Base-by-base conservation (phyloP, 345 rosid species). In the Cardamine resedifolia region DNA sequence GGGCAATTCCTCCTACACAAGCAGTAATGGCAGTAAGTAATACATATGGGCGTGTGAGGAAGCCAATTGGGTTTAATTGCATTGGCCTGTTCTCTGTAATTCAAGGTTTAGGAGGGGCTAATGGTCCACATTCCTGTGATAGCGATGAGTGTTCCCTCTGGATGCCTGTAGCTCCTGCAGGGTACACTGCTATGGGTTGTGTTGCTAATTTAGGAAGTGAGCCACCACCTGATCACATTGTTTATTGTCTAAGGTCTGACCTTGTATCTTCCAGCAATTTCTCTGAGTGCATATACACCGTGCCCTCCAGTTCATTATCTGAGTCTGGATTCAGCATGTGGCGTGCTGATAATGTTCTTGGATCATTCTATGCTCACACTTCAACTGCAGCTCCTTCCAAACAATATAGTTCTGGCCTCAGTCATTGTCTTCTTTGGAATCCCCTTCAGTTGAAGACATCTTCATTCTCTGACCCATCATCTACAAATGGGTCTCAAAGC, bases 1-100 rank as follows among this genome's bases (percentile, higher is more conserved):
- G 99, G 88, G 81, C 98, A 72, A 91, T 82, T 84, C 98, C 99
- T 74, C 99, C 99, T 34, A 84, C 99, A 33, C 96, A 87, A 58
- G 93, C 91, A 4, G 99, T 95, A 59, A 83, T 91, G 90, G 93
- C 99, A 48, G 94, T 95, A 36, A 85, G 91, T 79, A 90, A 95
- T 81, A 76, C 86, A 51, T 91, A 95, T 86, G 99, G 99, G 63
- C 98, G 99, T 70, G 99, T 88, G 80, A 74, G 88, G 66, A 95
- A 91, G 81, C 98, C 99, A 8, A 38, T 83, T 51, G 87, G 98
- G 80, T 95, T 84, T 80, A 71, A 82, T 64, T 82, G 90, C 51
- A 78, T 95, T 78, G 90, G 92, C 69, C 79, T 56, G 59, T 80
- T 91, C 55, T 88, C 96, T 79, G 80, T 69, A 69, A 75, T 84